These are phyloP conservation scores for Pichia eremophila DNA, from an alignment of 805 yeast genomes.

Conservation along the genomic window DNA sequence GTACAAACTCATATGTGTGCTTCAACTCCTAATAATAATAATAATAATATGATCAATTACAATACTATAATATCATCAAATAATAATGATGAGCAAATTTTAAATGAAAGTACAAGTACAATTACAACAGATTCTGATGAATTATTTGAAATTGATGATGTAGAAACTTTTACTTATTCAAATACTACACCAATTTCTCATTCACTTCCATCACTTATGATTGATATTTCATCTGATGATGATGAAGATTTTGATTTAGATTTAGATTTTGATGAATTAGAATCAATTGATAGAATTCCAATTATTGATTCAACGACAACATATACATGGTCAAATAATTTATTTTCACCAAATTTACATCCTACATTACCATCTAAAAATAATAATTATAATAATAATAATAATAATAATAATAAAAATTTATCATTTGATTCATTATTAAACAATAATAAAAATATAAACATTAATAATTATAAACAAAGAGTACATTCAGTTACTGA, in stretches of 20 bases:
- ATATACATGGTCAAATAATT: no score
- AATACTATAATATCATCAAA: not conserved
- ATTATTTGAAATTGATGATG: slow-evolving; percentile 16
- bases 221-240: not conserved
- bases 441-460: not conserved
- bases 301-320: not conserved
- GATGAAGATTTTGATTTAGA: not conserved
- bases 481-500: not conserved
- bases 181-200: not conserved
- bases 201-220: not conserved
- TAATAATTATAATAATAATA: no score
- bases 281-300: not conserved
- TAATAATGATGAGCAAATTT: no score
- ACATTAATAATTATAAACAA: not conserved
- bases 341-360: not conserved
- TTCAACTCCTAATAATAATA: not conserved
- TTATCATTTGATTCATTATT: not conserved
- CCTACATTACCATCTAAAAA: not conserved
- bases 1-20: not conserved
- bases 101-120: no score
- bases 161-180: slow-evolving; percentile 13
- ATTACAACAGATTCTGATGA: slow-evolving; percentile 4
- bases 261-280: not conserved
- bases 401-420: not conserved
- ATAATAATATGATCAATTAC: not conserved